A percentile compares a stretch with the other conserved stretches of the same genome.
These are phyloP conservation scores for Trametes hirsuta DNA, from an alignment of 1,284 basidiomycete genomes.

Conservation along the genomic window DNA sequence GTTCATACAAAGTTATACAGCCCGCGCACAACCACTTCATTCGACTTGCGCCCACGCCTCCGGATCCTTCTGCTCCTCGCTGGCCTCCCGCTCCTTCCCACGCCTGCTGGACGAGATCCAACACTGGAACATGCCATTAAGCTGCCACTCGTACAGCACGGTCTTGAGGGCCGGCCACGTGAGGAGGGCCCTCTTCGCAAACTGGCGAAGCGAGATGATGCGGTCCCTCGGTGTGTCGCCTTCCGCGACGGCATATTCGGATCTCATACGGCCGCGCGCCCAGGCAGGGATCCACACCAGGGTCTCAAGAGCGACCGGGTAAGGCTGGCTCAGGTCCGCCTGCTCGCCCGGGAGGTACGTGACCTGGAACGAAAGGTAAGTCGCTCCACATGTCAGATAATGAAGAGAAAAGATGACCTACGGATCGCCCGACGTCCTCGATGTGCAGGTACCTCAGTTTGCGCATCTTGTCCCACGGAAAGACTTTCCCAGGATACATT, in stretches of 20 bases:
- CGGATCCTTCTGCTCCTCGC: background rate
- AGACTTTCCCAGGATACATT: background rate
- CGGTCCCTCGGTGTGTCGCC: background rate
- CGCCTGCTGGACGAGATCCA: background rate
- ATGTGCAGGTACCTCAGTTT: background rate
- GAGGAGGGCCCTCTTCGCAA: background rate
- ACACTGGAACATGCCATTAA: background rate
- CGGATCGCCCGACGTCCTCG: background rate
- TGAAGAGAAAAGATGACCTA: background rate
- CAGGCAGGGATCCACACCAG: conserved; percentile 1
- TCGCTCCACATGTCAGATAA: background rate
- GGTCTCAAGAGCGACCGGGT: background rate
- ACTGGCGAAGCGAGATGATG: background rate
- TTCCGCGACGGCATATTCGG: background rate
- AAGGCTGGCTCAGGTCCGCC: background rate
- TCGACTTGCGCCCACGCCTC: background rate
- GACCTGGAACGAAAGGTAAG: background rate
- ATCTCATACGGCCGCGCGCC: background rate
- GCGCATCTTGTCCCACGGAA: background rate
- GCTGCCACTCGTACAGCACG: background rate
- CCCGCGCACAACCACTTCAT: background rate
- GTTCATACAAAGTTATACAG: background rate
- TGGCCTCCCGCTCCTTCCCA: background rate
- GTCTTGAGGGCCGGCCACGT: background rate
- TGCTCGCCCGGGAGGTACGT: background rate